phyloP scores from a whole-genome alignment of 2,329 filamentous ascomycete species.

The Plenodomus lindquistii region DNA sequence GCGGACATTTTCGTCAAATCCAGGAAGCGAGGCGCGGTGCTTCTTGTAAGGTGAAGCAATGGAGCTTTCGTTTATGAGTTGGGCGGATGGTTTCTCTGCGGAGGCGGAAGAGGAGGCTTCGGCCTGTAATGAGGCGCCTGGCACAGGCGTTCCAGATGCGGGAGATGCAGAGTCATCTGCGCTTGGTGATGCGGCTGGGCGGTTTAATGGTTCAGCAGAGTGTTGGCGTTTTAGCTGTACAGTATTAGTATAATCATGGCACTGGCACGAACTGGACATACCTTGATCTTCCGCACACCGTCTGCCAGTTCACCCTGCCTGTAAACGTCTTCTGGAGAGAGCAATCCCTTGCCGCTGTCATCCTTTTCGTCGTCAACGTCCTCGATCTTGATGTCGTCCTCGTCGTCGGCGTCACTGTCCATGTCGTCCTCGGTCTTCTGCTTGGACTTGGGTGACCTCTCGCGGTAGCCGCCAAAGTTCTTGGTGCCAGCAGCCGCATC shows the following conservation, averaged over 20 bases:
- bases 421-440: conserved; percentile 60
- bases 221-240: conserved; percentile 77
- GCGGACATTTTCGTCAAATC: conserved; percentile 49
- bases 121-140: conserved; percentile 15
- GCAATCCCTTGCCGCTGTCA: conserved; percentile 55
- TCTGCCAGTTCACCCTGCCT: conserved; percentile 77
- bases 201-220: conserved; percentile 68
- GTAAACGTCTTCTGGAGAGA: conserved; percentile 72
- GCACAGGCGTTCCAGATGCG: conserved; percentile 27
- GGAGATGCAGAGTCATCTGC: conserved; percentile 32
- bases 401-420: conserved; percentile 77
- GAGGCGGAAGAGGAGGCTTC: conserved; percentile 36
- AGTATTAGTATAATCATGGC: conserved; percentile 18
- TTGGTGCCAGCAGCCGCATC: conserved; percentile 80
- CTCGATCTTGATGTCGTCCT: conserved; percentile 68
- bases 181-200: conserved; percentile 25
- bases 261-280: conserved; percentile 46
- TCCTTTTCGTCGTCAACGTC: conserved; percentile 61
- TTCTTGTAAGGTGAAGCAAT: conserved; percentile 77
- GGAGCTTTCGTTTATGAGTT: conserved; percentile 53
- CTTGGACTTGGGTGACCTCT: conserved; percentile 57
- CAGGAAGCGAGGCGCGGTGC: conserved; percentile 66
- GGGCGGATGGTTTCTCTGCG: conserved; percentile 36
- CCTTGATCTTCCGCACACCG: conserved; percentile 80
- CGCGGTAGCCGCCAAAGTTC: conserved; percentile 86